phyloP scores from a whole-genome alignment of 805 yeast genomes.

The Yamadazyma ubonensis region DNA sequence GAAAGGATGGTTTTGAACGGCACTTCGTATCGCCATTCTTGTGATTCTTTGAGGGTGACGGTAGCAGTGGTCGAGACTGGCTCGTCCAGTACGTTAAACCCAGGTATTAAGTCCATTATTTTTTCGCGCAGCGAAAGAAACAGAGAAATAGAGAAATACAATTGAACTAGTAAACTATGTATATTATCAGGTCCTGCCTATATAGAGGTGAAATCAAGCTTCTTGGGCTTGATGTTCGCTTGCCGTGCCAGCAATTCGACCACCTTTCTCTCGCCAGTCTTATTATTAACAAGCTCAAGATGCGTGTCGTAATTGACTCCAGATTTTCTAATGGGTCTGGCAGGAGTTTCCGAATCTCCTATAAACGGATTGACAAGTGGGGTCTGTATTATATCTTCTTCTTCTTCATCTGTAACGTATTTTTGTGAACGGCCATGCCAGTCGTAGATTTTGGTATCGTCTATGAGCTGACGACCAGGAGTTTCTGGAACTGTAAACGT shows the following conservation, averaged over 20 bases:
- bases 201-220: slow-evolving; percentile 24
- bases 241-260: slow-evolving; percentile 34
- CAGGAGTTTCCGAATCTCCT: not conserved
- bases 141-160: not conserved
- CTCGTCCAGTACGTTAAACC: slow-evolving; percentile 13
- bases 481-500: slow-evolving; percentile 22
- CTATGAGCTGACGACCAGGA: slow-evolving; percentile 32
- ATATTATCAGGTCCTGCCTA: slow-evolving; percentile 5
- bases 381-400: slow-evolving; percentile 7
- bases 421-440: slow-evolving; percentile 40
- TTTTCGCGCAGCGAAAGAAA: not conserved
- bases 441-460: slow-evolving; percentile 29
- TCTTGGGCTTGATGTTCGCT: slow-evolving; percentile 36
- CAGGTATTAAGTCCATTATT: slow-evolving; percentile 15
- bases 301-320: slow-evolving; percentile 23
- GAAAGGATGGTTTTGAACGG: slow-evolving; percentile 49
- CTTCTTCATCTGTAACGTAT: slow-evolving; percentile 32
- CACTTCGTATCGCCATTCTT: slow-evolving; percentile 80
- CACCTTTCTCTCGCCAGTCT: slow-evolving; percentile 36
- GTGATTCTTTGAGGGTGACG: slow-evolving; percentile 31
- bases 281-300: slow-evolving; percentile 32
- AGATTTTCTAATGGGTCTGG: not conserved
- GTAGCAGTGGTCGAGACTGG: slow-evolving; percentile 12
- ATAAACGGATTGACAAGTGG: slow-evolving; percentile 26
- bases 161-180: no score